Percentiles rank a stretch among this genome's conserved stretches.
These are phyloP conservation scores for Mrakiaceae sp. DNA, from an alignment of 1,284 basidiomycete species.

Conservation along the genomic window DNA sequence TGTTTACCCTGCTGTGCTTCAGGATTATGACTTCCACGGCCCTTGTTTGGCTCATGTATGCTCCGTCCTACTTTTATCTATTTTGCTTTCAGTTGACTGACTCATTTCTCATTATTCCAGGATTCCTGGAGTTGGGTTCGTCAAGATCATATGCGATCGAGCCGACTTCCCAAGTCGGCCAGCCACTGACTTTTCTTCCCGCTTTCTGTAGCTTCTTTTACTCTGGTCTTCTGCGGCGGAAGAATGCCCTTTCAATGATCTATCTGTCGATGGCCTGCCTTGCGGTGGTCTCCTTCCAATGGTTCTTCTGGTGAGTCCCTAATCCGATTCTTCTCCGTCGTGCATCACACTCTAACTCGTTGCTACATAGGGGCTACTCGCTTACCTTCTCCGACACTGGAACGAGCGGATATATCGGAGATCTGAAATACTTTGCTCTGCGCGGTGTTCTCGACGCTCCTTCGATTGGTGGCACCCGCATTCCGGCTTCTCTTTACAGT, in stretches of 20 bases:
- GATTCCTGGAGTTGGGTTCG: not conserved
- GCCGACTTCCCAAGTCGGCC: not conserved
- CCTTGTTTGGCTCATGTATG: constrained; percentile 9
- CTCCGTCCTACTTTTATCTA: not conserved
- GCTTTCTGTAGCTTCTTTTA: constrained; percentile 15
- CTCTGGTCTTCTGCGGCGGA: constrained; percentile 64
- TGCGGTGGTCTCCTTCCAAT: constrained; percentile 59
- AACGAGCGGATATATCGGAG: constrained; percentile 38
- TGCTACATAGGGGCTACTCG: constrained; percentile 35
- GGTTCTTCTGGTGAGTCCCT: constrained; percentile 3
- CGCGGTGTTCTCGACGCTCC: constrained; percentile 66
- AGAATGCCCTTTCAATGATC: constrained; percentile 89
- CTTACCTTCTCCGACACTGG: constrained; percentile 39
- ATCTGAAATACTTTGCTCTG: constrained; percentile 64
- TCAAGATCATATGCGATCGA: not conserved
- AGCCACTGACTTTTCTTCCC: constrained; percentile 7
- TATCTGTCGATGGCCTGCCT: constrained; percentile 68
- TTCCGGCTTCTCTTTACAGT: constrained; percentile 73
- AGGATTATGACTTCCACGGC: not conserved
- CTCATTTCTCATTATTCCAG: not conserved
- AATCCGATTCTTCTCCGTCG: not conserved
- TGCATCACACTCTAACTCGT: not conserved
- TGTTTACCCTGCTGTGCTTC: not conserved
- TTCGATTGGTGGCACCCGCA: constrained; percentile 55
- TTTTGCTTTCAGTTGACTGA: not conserved